Evolutionary conservation across 2,329 filamentous ascomycete genomes (phyloP).

Genomic region (Trematosphaeria pertusa): DNA sequence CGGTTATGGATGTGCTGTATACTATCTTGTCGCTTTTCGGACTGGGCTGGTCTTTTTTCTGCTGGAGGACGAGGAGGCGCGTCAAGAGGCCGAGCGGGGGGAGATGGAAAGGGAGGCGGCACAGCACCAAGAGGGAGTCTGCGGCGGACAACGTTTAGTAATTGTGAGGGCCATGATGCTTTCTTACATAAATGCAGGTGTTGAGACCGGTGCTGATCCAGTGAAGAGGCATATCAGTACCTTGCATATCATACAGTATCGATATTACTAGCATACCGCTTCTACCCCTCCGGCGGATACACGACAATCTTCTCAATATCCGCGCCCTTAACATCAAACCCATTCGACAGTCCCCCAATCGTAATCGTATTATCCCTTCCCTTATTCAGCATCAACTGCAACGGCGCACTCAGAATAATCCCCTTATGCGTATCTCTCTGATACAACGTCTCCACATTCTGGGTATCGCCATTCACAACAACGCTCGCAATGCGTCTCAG

Average conservation of each 20-base stretch:
- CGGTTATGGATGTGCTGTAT: background rate
- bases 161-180: too few relatives aligned
- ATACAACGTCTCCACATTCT: constrained; percentile 59
- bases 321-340: constrained; percentile 63
- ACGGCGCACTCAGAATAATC: constrained; percentile 64
- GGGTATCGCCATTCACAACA: constrained; percentile 61
- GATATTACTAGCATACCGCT: too few relatives aligned
- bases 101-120: too few relatives aligned
- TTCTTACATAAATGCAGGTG: too few relatives aligned
- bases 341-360: constrained; percentile 64
- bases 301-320: constrained; percentile 67
- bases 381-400: constrained; percentile 61
- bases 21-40: background rate
- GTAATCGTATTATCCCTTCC: constrained; percentile 66
- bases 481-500: constrained; percentile 67
- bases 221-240: too few relatives aligned
- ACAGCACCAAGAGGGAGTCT: too few relatives aligned
- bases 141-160: too few relatives aligned
- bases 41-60: too few relatives aligned
- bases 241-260: too few relatives aligned
- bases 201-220: too few relatives aligned
- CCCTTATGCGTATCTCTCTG: constrained; percentile 67
- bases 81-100: too few relatives aligned
- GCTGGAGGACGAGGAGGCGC: too few relatives aligned
- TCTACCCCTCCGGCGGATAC: constrained; percentile 60